Base-by-base conservation (phyloP, 2,329 filamentous ascomycete genomes). In the Pseudopyricularia javanii region DNA sequence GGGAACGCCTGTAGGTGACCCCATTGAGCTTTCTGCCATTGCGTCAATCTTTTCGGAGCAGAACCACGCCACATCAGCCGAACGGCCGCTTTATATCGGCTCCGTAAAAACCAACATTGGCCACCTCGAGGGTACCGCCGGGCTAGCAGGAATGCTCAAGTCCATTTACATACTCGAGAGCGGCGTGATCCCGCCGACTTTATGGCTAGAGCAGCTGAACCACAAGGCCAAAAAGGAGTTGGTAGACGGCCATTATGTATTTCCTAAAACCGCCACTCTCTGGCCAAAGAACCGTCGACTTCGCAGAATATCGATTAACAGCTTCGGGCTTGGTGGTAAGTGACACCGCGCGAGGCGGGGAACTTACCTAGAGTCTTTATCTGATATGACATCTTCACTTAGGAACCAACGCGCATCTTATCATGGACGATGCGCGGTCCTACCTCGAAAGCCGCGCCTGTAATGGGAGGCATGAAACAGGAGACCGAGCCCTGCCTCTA, bases 1-100 rank as follows among this genome's bases (percentile, higher is more conserved):
- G 0, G 70, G 69, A 1, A 74, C 72, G 2, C 58, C 53, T 15
- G 64, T 64, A 2, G 72, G 71, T 2, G 72, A 74, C 47, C 64
- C 67, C 0, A 57, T 56, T 1, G 72, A 74, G 54, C 62, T 66
- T 0, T 45, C 53, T 0, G 70, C 65, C 0, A 61, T 69, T 3
- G 56, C 53, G 0, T 50, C 54, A 0, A 62, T 65, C 0, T 68
- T 68, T 24, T 53, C 58, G 11, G 15, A 12, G 22, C 1, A 17
- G 26, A 14, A n/a, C 5, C 22, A 24, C 14, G 17, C 14, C 1
- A 20, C 14, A n/a, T 58, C 55, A 12, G 34, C 35, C 4, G 55
- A 59, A 48, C 57, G 59, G 6, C 60, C 60, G 3, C 55, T 66
- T 20, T 63, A 56, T 40, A 60, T 59, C 17, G 58, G 56, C 14